Evolutionary conservation across 116 monocot genomes (phyloP).

Genomic region (Phalaenopsis hybrid): DNA sequence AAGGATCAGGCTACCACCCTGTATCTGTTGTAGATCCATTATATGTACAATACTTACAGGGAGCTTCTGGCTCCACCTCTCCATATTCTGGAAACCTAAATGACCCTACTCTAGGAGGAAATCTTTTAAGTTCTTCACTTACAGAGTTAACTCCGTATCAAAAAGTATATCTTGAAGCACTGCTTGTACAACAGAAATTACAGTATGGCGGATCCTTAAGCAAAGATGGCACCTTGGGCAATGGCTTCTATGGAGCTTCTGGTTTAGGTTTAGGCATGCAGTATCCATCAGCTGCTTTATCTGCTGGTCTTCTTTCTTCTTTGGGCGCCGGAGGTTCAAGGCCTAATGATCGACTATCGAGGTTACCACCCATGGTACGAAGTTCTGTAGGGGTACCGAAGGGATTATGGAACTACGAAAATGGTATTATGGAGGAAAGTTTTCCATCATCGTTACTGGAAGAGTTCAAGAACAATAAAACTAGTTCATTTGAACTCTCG

Average conservation of each 20-base stretch:
- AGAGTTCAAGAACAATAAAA: constrained; percentile 65
- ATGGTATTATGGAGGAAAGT: constrained; percentile 33
- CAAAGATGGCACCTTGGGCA: constrained; percentile 36
- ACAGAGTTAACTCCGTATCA: constrained; percentile 47
- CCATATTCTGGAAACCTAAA: constrained; percentile 21
- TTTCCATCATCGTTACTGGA: constrained; percentile 45
- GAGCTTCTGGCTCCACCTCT: constrained; percentile 25
- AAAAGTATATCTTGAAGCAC: constrained; percentile 53
- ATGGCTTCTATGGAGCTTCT: constrained; percentile 34
- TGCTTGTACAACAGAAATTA: constrained; percentile 71
- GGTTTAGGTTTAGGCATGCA: constrained; percentile 33
- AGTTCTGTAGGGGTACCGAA: constrained; percentile 20
- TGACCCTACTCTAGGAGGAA: constrained; percentile 35
- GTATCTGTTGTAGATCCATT: constrained; percentile 14
- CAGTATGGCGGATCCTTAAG: constrained; percentile 40
- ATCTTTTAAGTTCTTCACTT: constrained; percentile 25
- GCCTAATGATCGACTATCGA: constrained; percentile 29
- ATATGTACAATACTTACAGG: constrained; percentile 42
- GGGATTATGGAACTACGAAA: constrained; percentile 34
- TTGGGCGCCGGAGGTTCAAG: constrained; percentile 28
- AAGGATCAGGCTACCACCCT: constrained; percentile 41
- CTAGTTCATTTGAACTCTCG: constrained; percentile 49
- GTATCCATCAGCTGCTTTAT: constrained; percentile 27
- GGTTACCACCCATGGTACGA: constrained; percentile 26
- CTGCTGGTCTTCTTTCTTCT: constrained; percentile 22